Conservation (phyloP, 2,329 filamentous ascomycete genomes). For the Cucurbitaria berberidis region DNA sequence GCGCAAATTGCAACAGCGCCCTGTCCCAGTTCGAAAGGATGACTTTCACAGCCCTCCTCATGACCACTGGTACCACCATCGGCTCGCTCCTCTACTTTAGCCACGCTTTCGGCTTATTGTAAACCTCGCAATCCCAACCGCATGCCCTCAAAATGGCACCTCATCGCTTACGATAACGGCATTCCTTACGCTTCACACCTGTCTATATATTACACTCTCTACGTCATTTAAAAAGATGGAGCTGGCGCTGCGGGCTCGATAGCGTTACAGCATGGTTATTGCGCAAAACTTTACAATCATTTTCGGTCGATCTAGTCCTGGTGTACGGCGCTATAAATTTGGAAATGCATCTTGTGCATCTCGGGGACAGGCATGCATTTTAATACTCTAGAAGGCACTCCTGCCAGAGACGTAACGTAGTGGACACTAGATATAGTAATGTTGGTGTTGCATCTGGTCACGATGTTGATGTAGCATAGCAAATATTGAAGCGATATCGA, state of each 20-base stretch:
- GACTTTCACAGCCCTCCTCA: conserved; percentile 61
- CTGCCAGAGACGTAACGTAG: conserved; percentile 1
- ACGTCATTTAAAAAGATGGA: conserved; percentile 19
- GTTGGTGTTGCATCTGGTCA: conserved; percentile 3
- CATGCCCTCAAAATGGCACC: background rate
- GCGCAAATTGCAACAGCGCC: conserved; percentile 63
- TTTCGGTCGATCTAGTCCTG: conserved; percentile 8
- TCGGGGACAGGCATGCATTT: conserved; percentile 9
- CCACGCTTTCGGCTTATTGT: conserved; percentile 52
- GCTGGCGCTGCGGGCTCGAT: conserved; percentile 18
- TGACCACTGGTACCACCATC: conserved; percentile 63
- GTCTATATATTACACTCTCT: conserved; percentile 30
- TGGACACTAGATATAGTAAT: conserved; percentile 12
- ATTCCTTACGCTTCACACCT: conserved; percentile 28
- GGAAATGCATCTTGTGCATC: background rate
- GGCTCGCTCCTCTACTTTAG: conserved; percentile 63
- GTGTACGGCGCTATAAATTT: conserved; percentile 16
- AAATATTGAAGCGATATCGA: conserved; percentile 11
- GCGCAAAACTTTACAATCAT: conserved; percentile 16
- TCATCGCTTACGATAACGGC: conserved; percentile 25
- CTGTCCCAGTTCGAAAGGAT: conserved; percentile 60
- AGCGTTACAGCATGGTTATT: conserved; percentile 12
- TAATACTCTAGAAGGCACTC: conserved; percentile 14
- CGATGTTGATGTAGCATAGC: conserved; percentile 17
- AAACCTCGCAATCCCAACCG: background rate